Evolutionary conservation across 2,329 filamentous ascomycete species (phyloP).

Genomic region (Colletotrichum phormii): DNA sequence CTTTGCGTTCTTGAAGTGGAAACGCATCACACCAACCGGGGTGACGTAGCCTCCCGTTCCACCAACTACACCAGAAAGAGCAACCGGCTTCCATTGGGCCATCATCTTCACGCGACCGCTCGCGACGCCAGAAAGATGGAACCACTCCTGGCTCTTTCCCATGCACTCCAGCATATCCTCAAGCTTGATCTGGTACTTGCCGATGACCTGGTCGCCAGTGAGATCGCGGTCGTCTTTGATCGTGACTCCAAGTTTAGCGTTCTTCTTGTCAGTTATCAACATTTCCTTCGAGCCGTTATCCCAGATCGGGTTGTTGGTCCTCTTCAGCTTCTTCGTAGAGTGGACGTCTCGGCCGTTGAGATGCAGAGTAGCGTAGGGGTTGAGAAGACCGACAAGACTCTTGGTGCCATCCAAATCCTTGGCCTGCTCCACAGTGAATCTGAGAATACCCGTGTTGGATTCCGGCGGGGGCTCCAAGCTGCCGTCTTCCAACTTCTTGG

Average conservation of each 20-base stretch:
- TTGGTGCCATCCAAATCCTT: constrained; percentile 95
- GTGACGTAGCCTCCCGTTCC: constrained; percentile 91
- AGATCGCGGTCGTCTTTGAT: constrained; percentile 97
- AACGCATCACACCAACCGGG: constrained; percentile 92
- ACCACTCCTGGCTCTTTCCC: constrained; percentile 96
- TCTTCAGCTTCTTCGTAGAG: constrained; percentile 90
- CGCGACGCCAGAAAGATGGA: constrained; percentile 83
- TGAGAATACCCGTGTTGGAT: constrained; percentile 91
- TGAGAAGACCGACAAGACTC: constrained; percentile 90
- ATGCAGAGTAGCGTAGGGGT: constrained; percentile 88
- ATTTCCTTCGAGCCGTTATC: constrained; percentile 93
- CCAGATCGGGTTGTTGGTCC: constrained; percentile 98
- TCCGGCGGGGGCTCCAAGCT: constrained; percentile 85
- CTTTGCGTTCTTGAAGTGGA: constrained; percentile 88
- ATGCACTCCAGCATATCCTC: constrained; percentile 93
- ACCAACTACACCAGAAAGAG: constrained; percentile 79
- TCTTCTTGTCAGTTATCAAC: constrained; percentile 92
- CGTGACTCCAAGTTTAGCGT: constrained; percentile 88
- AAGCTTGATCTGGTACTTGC: constrained; percentile 94
- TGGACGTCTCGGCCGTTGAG: constrained; percentile 95
- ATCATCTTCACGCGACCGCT: constrained; percentile 90
- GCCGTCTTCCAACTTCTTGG: constrained; percentile 78
- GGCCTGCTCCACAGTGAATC: constrained; percentile 93
- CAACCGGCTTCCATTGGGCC: constrained; percentile 95
- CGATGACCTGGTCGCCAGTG: constrained; percentile 83